Percentiles rank a stretch among this genome's conserved stretches.
Conservation (phyloP, 2,329 filamentous ascomycete genomes). For the Fusarium gaditjirri region DNA sequence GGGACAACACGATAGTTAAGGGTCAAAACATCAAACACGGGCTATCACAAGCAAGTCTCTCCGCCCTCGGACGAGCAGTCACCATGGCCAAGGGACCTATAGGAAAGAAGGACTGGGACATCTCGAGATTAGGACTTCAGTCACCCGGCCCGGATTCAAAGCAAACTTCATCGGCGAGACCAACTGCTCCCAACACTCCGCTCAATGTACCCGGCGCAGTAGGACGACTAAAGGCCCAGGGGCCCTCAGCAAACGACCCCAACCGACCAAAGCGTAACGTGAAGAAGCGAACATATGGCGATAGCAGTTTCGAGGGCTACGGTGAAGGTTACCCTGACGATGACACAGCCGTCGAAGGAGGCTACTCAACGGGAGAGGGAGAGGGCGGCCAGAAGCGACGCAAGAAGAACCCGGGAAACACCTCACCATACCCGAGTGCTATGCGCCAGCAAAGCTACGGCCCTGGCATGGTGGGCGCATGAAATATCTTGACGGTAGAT, state of each 20-base stretch:
- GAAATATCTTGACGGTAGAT: slow-evolving; percentile 41
- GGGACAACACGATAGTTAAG: slow-evolving; percentile 63
- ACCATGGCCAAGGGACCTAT: slow-evolving; percentile 68
- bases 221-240: slow-evolving; percentile 53
- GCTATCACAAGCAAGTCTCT: slow-evolving; percentile 57
- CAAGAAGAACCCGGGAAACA: slow-evolving; percentile 67
- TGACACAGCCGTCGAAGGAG: slow-evolving; percentile 65
- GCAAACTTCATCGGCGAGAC: slow-evolving; percentile 56
- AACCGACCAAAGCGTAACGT: slow-evolving; percentile 71
- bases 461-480: slow-evolving; percentile 68
- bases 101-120: slow-evolving; percentile 66
- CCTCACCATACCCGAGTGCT: slow-evolving; percentile 55
- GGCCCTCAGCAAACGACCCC: slow-evolving; percentile 55
- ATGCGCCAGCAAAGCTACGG: slow-evolving; percentile 66
- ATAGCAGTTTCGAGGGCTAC: slow-evolving; percentile 79
- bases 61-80: slow-evolving; percentile 61
- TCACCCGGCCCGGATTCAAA: slow-evolving; percentile 55
- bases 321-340: slow-evolving; percentile 77
- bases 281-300: slow-evolving; percentile 81
- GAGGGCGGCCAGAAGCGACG: slow-evolving; percentile 73
- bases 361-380: slow-evolving; percentile 78
- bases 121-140: slow-evolving; percentile 67
- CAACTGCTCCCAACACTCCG: slow-evolving; percentile 65
- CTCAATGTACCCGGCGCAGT: slow-evolving; percentile 49
- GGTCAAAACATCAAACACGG: slow-evolving; percentile 66